Base-by-base conservation (phyloP, 169 alveolate species). In the Plasmodium fragile region DNA sequence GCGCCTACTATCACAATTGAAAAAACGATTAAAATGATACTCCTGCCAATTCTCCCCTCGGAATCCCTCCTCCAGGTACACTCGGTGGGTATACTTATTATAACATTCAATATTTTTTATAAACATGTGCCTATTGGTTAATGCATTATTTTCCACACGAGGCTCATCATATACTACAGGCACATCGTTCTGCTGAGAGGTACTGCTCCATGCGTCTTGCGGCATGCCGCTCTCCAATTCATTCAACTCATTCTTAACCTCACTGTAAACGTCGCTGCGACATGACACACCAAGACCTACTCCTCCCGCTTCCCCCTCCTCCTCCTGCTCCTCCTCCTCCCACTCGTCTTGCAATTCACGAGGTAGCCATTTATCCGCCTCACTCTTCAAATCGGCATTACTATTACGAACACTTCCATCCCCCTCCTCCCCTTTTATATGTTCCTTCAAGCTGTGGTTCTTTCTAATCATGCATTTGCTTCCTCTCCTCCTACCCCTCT, bases 21-120 rank as follows among this genome's bases (percentile, higher is more conserved):
- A 90, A 45, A 90, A 90, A 18, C 75, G 11, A 43, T 55, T 30
- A 69, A 79, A 90, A 52, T 80, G 72, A 25, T 30, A 80, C 10
- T 90, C 71, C 72, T 80, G 83, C 94, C 94, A 90, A 43, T 80
- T 81, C 30, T 90, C 94, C 8, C 94, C 94, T 16, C 82, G 73
- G 52, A 80, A 90, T 13, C 41, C 5, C 53, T 80, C 53, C 25
- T 90, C 65, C 77, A 90, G 71, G 52, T 81, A 90, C 25, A 90
- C 41, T 59, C 82, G 36, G 39, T 90, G 30, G 4, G 94, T 39
- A 36, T 90, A 90, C 65, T 90, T 90, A 70, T 81, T 81, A 39
- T 90, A 90, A 16, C 90, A 79, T 30, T 90, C 85, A 32, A 90
- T 90, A 16, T 90, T 80, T 10, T 69, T 90, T 69, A 90, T 28